Base-by-base conservation (phyloP, 2,329 filamentous ascomycete genomes). In the Phaeosphaeriaceae sp. region DNA sequence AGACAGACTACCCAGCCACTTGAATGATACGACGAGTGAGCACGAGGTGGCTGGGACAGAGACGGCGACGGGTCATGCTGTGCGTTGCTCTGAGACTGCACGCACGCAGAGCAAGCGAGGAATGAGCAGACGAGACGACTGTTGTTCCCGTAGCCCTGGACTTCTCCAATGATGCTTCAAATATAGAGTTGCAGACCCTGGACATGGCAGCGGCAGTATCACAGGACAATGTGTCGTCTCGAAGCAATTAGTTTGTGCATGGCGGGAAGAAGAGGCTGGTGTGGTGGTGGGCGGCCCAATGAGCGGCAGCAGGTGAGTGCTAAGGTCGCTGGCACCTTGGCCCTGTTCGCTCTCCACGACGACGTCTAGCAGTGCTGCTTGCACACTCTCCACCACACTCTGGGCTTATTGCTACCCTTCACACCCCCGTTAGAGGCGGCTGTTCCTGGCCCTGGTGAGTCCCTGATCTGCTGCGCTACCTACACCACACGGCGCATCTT, bases 381-480 rank as follows among this genome's bases (percentile, higher is more conserved):
- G 40, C 21, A 61, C 61, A n/a, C 61, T 40, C 35, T 35, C 35
- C 35, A 40, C 35, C 35, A 40, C 35, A 40, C 35, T 17, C 15
- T 40, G 35, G 5, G 35, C 35, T 17, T 56, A 66, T 66, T 65
- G 64, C 43, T 52, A 60, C 54, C 48, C 50, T 54, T 19, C 54
- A 57, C 32, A 50, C 58, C 55, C 24, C 49, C 56, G 53, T 56
- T 56, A 53, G 55, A 60, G 35, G 59, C 49, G 56, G 48, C 59
- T 54, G 55, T 62, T 48, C 43, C 54, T 58, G 60, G 57, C 57
- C 47, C 49, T 43, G 56, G 65, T 67, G 58, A 56, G 65, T 64
- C 9, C 35, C 35, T 40, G 15, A 17, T 40, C 35, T 17, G 15
- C 35, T 13, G 13, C 30, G 7, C 7, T 13, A 11, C 30, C 26